A percentile compares a stretch with the other conserved stretches of the same genome.
These are phyloP conservation scores for Asterochloris sp. DNA, from an alignment of 139 green algal genomes.

Conservation along the genomic window DNA sequence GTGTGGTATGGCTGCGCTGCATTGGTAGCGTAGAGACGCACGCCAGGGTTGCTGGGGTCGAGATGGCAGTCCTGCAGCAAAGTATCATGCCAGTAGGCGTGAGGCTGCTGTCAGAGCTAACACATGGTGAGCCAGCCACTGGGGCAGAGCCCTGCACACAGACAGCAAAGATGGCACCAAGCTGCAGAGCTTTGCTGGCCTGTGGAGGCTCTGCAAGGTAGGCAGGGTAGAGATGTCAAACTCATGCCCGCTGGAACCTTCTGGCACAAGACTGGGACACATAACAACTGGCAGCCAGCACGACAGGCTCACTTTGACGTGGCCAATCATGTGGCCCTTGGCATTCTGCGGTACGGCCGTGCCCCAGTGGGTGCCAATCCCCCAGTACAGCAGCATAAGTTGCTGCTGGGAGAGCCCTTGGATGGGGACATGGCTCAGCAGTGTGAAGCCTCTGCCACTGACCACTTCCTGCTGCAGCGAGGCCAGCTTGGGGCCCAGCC, in stretches of 20 bases:
- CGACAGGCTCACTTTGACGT: constrained; percentile 40
- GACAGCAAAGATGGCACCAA: no score
- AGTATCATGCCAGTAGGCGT: constrained; percentile 44
- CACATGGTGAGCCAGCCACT: no score
- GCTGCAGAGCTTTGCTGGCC: no score
- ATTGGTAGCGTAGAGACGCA: constrained; percentile 61
- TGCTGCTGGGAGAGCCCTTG: background rate
- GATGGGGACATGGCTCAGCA: background rate
- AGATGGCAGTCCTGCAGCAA: constrained; percentile 54
- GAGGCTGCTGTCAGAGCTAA: constrained; percentile 20
- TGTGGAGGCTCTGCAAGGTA: no score
- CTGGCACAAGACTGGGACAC: no score
- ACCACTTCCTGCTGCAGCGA: background rate
- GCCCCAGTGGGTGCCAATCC: constrained; percentile 18
- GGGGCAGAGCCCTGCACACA: no score
- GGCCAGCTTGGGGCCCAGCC: background rate
- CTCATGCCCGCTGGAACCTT: no score
- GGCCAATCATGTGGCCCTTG: constrained; percentile 47
- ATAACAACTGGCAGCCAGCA: background rate
- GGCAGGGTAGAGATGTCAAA: no score
- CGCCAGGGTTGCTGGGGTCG: constrained; percentile 48
- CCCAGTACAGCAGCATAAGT: background rate
- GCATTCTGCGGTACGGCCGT: constrained; percentile 47
- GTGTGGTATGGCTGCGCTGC: constrained; percentile 52
- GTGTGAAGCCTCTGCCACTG: background rate